A percentile compares a stretch with the other conserved stretches of the same genome.
Evolutionary conservation across 305 asterid genomes (phyloP).

Genomic region (Withania somnifera): DNA sequence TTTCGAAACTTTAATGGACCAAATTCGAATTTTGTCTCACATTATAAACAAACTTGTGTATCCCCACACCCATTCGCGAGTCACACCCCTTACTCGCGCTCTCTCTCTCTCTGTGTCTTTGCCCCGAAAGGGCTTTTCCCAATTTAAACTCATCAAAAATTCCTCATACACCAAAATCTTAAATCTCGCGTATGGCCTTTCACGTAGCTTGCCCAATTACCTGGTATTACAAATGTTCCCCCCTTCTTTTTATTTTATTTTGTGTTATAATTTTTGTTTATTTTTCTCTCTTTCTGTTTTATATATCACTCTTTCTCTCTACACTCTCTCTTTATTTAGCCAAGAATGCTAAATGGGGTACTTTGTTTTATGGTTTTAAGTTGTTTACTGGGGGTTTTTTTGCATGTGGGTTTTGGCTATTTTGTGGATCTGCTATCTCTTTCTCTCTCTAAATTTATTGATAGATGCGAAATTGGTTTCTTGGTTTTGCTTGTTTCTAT

Average conservation of each 20-base stretch:
- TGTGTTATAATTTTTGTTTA: not conserved
- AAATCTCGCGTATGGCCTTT: conserved; percentile 12
- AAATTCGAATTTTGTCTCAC: not conserved
- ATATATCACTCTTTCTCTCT: not conserved
- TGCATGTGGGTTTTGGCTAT: not conserved
- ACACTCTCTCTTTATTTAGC: not conserved
- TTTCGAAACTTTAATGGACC: not conserved
- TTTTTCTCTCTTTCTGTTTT: not conserved
- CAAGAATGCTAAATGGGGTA: not conserved
- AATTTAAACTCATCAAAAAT: not conserved
- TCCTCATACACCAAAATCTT: conserved; percentile 3
- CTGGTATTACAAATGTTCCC: conserved; percentile 3
- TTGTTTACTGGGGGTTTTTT: not conserved
- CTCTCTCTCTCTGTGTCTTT: conserved; percentile 6
- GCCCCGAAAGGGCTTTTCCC: conserved; percentile 14
- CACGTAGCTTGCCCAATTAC: conserved; percentile 15
- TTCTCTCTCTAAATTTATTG: conserved; percentile 8
- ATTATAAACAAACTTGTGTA: not conserved
- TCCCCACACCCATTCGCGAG: not conserved
- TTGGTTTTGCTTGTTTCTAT: not conserved
- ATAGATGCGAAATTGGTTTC: not conserved
- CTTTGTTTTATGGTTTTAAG: not conserved
- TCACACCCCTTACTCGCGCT: not conserved
- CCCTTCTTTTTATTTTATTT: not conserved
- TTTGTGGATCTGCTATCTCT: not conserved